Conservation (phyloP, 345 rosid genomes). For the Durio zibethinus region DNA sequence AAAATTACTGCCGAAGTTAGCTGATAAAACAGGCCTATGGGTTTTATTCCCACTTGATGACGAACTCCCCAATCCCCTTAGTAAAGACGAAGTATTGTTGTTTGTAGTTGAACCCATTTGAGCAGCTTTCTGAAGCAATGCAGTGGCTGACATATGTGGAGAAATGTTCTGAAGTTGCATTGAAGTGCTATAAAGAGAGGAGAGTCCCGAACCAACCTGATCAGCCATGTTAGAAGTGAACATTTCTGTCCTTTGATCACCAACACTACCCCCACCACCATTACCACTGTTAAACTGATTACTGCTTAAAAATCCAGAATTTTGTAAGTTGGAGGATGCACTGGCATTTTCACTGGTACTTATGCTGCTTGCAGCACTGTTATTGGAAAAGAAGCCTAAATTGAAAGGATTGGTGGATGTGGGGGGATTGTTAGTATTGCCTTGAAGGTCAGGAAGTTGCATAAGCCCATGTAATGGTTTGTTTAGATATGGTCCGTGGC, state of each 20-base stretch:
- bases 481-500: conserved; percentile 27
- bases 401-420: conserved; percentile 45
- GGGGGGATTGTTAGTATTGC: conserved; percentile 20
- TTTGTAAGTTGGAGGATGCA: conserved; percentile 1
- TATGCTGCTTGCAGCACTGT: conserved; percentile 25
- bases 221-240: conserved; percentile 32
- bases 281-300: conserved; percentile 22
- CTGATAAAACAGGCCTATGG: background rate
- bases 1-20: conserved; percentile 21
- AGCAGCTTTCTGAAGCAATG: conserved; percentile 81
- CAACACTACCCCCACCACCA: background rate
- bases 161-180: conserved; percentile 38
- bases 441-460: conserved; percentile 48
- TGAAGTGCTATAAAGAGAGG: conserved; percentile 41
- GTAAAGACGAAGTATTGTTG: conserved; percentile 41
- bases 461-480: conserved; percentile 42
- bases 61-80: conserved; percentile 49
- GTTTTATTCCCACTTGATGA: conserved; percentile 34
- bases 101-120: conserved; percentile 73
- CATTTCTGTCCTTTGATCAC: conserved; percentile 21
- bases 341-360: conserved; percentile 20
- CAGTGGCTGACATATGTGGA: conserved; percentile 71
- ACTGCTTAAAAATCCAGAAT: conserved; percentile 23
- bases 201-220: conserved; percentile 28
- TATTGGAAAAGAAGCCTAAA: conserved; percentile 52